phyloP scores from a whole-genome alignment of 2,329 filamentous ascomycete species.

The Colletotrichum sp. region DNA sequence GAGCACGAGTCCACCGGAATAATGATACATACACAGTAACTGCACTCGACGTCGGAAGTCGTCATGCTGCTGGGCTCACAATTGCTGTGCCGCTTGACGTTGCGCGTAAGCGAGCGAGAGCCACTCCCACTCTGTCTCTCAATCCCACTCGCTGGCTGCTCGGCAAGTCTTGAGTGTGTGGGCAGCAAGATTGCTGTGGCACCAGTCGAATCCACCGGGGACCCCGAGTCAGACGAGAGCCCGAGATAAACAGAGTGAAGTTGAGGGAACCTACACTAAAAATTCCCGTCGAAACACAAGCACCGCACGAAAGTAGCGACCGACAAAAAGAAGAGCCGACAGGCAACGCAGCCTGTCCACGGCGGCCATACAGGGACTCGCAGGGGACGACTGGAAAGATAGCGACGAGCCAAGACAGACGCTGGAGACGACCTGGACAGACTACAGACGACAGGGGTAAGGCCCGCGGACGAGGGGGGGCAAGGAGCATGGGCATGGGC shows the following conservation, averaged over 20 bases:
- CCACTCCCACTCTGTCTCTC: neutral
- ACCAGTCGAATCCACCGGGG: constrained; percentile 16
- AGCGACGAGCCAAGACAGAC: neutral
- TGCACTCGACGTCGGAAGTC: neutral
- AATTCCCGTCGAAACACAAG: neutral
- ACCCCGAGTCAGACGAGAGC: constrained; percentile 15
- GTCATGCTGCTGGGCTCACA: neutral
- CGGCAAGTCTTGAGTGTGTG: constrained; percentile 15
- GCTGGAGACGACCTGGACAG: neutral
- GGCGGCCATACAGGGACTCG: neutral
- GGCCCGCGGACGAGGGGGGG: neutral
- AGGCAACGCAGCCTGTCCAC: neutral
- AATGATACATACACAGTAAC: neutral
- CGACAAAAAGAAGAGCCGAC: neutral
- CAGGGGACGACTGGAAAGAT: neutral
- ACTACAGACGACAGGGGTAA: neutral
- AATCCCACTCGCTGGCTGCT: neutral
- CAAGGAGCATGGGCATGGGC: constrained; percentile 6
- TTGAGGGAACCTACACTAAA: constrained; percentile 14
- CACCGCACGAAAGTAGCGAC: neutral
- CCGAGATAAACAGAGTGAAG: constrained; percentile 10
- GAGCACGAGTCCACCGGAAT: neutral
- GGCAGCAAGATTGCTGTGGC: constrained; percentile 18
- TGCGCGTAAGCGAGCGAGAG: neutral
- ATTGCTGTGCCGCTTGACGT: neutral